Conservation (phyloP, 805 yeast species). For the Kluyveromyces lactis region DNA sequence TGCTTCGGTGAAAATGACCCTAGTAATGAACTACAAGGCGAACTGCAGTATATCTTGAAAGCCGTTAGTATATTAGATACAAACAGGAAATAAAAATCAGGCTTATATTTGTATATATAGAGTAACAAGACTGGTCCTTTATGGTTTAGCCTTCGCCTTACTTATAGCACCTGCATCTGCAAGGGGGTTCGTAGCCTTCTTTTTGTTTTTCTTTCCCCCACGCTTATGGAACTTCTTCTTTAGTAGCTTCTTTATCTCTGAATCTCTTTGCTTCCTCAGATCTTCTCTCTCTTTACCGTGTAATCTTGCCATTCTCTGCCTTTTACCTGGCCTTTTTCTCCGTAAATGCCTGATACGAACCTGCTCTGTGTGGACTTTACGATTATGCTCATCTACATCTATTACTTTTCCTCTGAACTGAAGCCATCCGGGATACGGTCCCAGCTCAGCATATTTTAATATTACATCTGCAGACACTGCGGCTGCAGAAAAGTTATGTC, state of each 20-base stretch:
- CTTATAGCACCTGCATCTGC: conserved; percentile 13
- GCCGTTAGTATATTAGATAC: conserved; percentile 13
- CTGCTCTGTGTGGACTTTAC: conserved; percentile 9
- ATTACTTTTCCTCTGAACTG: conserved; percentile 12
- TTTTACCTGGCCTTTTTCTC: conserved; percentile 26
- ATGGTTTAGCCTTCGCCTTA: no score
- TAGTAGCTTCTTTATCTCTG: conserved; percentile 19
- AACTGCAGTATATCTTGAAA: conserved; percentile 16
- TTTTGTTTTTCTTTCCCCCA: conserved; percentile 31
- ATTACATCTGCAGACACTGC: conserved; percentile 17
- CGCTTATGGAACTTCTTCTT: conserved; percentile 30
- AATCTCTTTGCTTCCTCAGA: conserved; percentile 18
- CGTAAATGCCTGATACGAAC: conserved; percentile 10
- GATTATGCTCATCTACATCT: conserved; percentile 14
- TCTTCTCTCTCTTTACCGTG: conserved; percentile 15
- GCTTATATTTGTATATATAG: no score
- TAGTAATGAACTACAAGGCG: background rate
- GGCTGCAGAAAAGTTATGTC: conserved; percentile 9
- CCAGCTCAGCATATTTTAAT: conserved; percentile 8
- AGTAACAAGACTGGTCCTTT: no score
- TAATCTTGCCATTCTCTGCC: conserved; percentile 25
- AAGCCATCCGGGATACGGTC: conserved; percentile 9
- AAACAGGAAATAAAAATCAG: background rate
- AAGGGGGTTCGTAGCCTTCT: conserved; percentile 15
- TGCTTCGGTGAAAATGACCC: background rate